A percentile compares a stretch with the other conserved stretches of the same genome.
Evolutionary conservation across 768 basidiomycete species (phyloP).

Genomic region (Macrolepiota fuliginosa): DNA sequence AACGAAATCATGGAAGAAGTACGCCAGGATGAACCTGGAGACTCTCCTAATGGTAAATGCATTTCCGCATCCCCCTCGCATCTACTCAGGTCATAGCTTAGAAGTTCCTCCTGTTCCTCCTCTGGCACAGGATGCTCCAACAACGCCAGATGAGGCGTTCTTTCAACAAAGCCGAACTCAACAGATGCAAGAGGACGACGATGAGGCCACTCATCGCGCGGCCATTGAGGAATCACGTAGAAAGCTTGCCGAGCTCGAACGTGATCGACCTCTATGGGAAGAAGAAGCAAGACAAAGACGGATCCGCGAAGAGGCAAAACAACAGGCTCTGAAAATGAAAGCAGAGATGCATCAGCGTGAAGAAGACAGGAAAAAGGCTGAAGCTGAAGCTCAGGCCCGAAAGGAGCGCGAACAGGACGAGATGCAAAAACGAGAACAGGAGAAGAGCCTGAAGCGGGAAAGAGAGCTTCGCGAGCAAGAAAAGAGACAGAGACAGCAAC

Average conservation of each 20-base stretch:
- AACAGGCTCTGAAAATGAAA: conserved; percentile 35
- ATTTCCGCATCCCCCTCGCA: too few species aligned
- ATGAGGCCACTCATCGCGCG: conserved; percentile 33
- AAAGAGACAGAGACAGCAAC: conserved; percentile 38
- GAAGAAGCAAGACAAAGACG: conserved; percentile 45
- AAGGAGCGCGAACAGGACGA: conserved; percentile 31
- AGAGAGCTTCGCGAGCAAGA: conserved; percentile 19
- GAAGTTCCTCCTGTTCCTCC: background rate
- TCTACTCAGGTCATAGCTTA: background rate
- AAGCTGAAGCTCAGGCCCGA: conserved; percentile 24
- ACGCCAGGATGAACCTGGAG: conserved; percentile 17
- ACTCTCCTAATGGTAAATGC: conserved; percentile 12
- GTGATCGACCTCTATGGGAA: conserved; percentile 62
- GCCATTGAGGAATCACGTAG: conserved; percentile 62
- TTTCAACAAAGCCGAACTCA: conserved; percentile 5
- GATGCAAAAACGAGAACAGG: conserved; percentile 22
- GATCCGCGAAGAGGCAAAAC: conserved; percentile 39
- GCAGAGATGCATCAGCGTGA: conserved; percentile 31
- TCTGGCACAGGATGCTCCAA: background rate
- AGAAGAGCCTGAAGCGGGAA: conserved; percentile 21
- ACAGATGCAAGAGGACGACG: conserved; percentile 10
- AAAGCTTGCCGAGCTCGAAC: conserved; percentile 67
- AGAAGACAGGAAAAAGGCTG: conserved; percentile 27
- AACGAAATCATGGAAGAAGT: conserved; percentile 38
- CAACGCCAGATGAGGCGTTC: background rate